phyloP scores from a whole-genome alignment of 2,329 filamentous ascomycete genomes.

The Graphilbum ipis-grandicollis region DNA sequence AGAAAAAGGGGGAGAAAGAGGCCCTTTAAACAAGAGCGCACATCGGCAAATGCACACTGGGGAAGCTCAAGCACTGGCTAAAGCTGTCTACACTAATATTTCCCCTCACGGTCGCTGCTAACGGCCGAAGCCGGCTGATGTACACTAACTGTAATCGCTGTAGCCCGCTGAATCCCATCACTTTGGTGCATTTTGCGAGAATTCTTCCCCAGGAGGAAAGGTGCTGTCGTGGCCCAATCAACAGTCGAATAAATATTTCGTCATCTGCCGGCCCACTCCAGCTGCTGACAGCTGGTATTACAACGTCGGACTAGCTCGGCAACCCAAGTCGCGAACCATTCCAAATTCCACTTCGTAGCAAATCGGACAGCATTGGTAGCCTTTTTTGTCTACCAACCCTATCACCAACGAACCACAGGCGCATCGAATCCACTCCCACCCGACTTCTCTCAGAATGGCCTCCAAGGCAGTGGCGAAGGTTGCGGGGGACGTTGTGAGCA shows the following conservation, averaged over 20 bases:
- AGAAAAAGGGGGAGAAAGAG: too few relatives aligned
- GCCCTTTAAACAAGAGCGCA: too few relatives aligned
- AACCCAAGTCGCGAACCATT: too few relatives aligned
- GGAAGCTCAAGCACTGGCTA: too few relatives aligned
- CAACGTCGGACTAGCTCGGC: neutral
- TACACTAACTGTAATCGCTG: neutral
- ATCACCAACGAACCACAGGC: neutral
- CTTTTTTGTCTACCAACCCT: slow-evolving; percentile 14
- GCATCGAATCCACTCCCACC: too few relatives aligned
- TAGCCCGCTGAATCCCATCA: too few relatives aligned
- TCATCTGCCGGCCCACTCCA: slow-evolving; percentile 1
- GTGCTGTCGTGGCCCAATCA: neutral
- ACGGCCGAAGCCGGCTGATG: neutral
- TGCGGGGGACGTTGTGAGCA: slow-evolving; percentile 33
- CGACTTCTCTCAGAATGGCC: slow-evolving; percentile 26
- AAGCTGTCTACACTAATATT: too few relatives aligned
- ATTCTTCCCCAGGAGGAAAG: too few relatives aligned
- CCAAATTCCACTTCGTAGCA: neutral
- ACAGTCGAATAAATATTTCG: slow-evolving; percentile 1
- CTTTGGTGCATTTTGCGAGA: too few relatives aligned
- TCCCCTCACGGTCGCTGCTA: too few relatives aligned
- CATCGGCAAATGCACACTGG: too few relatives aligned
- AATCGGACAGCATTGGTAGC: too few relatives aligned
- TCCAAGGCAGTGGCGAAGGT: slow-evolving; percentile 41
- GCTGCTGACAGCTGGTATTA: slow-evolving; percentile 4